These are phyloP conservation scores for Lactifluus pinguis DNA, from an alignment of 768 basidiomycete genomes.

Conservation along the genomic window DNA sequence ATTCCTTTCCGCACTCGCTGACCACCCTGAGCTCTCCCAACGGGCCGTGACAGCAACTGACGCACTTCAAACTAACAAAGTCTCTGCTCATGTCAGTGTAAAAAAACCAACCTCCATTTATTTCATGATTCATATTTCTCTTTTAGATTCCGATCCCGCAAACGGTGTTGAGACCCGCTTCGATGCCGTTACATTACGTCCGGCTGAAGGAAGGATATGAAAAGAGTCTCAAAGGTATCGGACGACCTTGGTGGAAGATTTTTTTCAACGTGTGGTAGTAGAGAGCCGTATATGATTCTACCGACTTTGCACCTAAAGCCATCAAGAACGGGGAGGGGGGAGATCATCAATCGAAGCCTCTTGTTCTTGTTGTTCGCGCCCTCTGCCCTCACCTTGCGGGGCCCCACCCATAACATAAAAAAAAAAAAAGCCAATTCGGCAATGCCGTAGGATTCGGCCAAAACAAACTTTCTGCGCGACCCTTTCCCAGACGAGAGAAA, in stretches of 20 bases:
- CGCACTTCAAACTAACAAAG: constrained; percentile 44
- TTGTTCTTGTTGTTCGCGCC: too few relatives aligned
- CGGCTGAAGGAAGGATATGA: constrained; percentile 66
- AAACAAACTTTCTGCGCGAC: too few relatives aligned
- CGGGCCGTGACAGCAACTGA: constrained; percentile 51
- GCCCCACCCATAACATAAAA: neutral
- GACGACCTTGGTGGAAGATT: constrained; percentile 76
- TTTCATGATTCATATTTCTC: neutral
- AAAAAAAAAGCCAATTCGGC: too few relatives aligned
- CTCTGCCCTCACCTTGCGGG: too few relatives aligned
- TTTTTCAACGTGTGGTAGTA: constrained; percentile 68
- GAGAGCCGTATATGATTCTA: neutral
- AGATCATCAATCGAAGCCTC: too few relatives aligned
- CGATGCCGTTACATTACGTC: constrained; percentile 64
- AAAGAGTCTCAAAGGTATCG: constrained; percentile 67
- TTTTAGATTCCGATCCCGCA: constrained; percentile 57
- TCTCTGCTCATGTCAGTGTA: constrained; percentile 46
- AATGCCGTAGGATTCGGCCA: neutral
- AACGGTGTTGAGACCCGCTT: constrained; percentile 57
- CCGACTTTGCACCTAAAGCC: neutral
- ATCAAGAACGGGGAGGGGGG: too few relatives aligned
- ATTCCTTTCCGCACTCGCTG: constrained; percentile 54
- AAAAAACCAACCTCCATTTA: too few relatives aligned
- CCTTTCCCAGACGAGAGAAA: too few relatives aligned
- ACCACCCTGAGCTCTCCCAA: constrained; percentile 59